A percentile compares a stretch with the other conserved stretches of the same genome.
Evolutionary conservation across 2,329 filamentous ascomycete species (phyloP).

Genomic region (Pseudogymnoascus sp.): DNA sequence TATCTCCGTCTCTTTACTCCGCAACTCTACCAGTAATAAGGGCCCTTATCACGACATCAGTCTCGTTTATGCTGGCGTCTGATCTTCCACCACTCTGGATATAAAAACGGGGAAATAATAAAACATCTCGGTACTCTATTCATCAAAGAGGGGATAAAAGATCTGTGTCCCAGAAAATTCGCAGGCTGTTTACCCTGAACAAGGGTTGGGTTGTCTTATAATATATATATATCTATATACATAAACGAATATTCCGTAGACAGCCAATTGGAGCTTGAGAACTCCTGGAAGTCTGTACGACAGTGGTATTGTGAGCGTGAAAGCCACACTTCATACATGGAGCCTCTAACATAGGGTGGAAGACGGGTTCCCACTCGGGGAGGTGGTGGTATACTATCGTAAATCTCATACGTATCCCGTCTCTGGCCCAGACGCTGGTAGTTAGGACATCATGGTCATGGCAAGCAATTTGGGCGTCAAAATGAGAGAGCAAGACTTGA

Average conservation of each 20-base stretch:
- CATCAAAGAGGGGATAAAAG: not conserved
- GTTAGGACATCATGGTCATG: not conserved
- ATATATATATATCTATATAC: too few relatives aligned
- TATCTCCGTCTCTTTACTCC: not conserved
- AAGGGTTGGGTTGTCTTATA: not conserved
- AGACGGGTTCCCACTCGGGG: too few relatives aligned
- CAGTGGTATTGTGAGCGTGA: not conserved
- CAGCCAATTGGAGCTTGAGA: not conserved
- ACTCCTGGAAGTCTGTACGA: not conserved
- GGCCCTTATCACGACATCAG: not conserved
- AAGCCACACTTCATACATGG: not conserved
- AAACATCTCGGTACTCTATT: not conserved
- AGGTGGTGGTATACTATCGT: not conserved
- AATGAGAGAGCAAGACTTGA: not conserved
- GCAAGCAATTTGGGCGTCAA: not conserved
- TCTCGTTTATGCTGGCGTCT: not conserved
- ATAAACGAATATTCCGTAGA: not conserved
- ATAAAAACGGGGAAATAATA: not conserved
- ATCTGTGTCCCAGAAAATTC: not conserved
- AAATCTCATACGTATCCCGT: not conserved
- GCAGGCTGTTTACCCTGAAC: not conserved
- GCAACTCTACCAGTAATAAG: not conserved
- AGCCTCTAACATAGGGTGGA: too few relatives aligned
- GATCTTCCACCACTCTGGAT: not conserved
- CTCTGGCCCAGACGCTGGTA: not conserved